These are phyloP conservation scores for Domatiomyces globalis DNA, from an alignment of 2,329 filamentous ascomycete species.

Conservation along the genomic window DNA sequence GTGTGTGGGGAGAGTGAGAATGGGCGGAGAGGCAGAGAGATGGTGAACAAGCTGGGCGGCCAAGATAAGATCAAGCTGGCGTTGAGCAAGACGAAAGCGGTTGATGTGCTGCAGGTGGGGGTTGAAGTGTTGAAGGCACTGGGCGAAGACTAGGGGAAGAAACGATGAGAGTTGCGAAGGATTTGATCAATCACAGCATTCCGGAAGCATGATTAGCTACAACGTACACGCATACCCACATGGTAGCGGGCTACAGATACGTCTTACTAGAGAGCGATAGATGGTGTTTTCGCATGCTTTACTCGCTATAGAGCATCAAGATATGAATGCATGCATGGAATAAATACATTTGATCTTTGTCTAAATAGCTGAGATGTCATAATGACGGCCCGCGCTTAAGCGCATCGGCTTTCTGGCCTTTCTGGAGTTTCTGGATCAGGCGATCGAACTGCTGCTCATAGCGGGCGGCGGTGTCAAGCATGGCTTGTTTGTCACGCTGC, in stretches of 20 bases:
- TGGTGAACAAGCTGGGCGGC: constrained; percentile 48
- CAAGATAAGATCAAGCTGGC: constrained; percentile 55
- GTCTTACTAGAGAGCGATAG: not conserved
- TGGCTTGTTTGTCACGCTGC: not conserved
- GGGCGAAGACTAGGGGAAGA: constrained; percentile 1
- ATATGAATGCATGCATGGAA: not conserved
- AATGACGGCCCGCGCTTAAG: not conserved
- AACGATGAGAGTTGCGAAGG: too few species aligned
- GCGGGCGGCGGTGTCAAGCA: not conserved
- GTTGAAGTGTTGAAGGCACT: constrained; percentile 54
- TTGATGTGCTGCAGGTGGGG: constrained; percentile 56
- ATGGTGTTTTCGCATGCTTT: not conserved
- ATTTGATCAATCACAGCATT: not conserved
- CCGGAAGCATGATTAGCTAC: not conserved
- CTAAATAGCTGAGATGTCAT: not conserved
- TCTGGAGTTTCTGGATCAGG: not conserved
- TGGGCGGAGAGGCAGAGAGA: constrained; percentile 46
- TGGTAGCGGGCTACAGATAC: not conserved
- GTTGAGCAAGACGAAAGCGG: constrained; percentile 52
- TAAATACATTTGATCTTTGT: not conserved
- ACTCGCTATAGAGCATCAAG: not conserved
- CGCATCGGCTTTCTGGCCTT: not conserved
- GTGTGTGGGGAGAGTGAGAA: constrained; percentile 48
- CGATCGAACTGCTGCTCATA: not conserved
- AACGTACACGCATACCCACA: not conserved